phyloP scores from a whole-genome alignment of 129 eudicot species.

The Heracleum sosnowskyi region DNA sequence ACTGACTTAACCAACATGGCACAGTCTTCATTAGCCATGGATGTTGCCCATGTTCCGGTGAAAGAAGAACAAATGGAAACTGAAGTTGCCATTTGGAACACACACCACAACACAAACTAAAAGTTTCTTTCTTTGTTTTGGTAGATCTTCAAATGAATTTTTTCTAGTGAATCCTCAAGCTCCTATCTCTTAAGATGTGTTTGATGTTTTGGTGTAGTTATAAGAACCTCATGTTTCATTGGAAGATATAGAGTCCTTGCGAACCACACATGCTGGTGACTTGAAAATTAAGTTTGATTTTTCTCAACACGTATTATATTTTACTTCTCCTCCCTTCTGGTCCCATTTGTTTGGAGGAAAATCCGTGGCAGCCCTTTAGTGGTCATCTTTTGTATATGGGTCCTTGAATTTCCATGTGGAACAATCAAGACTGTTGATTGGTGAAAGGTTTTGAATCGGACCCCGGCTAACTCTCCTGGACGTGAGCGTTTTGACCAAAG shows the following conservation, averaged over 20 bases:
- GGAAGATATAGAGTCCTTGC: constrained; percentile 20
- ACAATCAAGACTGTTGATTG: not conserved
- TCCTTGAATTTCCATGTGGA: not conserved
- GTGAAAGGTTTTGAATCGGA: not conserved
- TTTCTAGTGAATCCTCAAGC: not conserved
- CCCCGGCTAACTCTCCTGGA: not conserved
- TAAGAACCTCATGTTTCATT: constrained; percentile 25
- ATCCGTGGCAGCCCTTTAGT: constrained; percentile 13
- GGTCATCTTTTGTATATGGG: not conserved
- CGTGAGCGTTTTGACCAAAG: not conserved
- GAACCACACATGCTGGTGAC: constrained; percentile 53
- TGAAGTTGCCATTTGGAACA: constrained; percentile 4
- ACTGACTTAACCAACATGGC: constrained; percentile 36
- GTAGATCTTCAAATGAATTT: not conserved
- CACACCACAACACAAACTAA: not conserved
- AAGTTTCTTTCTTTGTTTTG: not conserved
- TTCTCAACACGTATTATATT: constrained; percentile 10
- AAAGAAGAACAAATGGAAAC: constrained; percentile 39
- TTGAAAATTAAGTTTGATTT: constrained; percentile 24
- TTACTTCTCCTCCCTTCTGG: constrained; percentile 8
- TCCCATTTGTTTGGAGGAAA: constrained; percentile 13
- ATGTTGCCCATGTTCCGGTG: constrained; percentile 66
- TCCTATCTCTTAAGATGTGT: constrained; percentile 15
- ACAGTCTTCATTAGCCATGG: constrained; percentile 54
- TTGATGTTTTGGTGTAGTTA: constrained; percentile 24